Conservation (phyloP, 1,284 basidiomycete genomes). For the Sanghuangporus weigelae region DNA sequence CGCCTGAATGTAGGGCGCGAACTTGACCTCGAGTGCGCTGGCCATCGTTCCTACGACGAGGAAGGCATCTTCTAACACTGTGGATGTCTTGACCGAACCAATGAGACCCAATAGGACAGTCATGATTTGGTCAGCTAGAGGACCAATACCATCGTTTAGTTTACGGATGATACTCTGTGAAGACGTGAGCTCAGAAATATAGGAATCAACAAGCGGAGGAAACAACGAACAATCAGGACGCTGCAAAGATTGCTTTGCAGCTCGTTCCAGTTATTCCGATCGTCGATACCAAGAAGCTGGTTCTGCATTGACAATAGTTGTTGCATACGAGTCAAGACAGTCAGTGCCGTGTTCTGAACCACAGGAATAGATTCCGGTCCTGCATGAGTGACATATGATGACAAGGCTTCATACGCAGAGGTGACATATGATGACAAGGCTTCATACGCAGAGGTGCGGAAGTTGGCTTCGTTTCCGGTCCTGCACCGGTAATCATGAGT, state of each 20-base stretch:
- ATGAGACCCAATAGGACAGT: constrained; percentile 86
- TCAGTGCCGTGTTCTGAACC: constrained; percentile 79
- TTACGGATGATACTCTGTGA: constrained; percentile 78
- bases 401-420: constrained; percentile 89
- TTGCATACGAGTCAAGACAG: constrained; percentile 87
- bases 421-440: constrained; percentile 86
- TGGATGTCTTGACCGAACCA: constrained; percentile 86
- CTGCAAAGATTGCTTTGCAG: constrained; percentile 95
- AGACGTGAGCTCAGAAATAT: constrained; percentile 8
- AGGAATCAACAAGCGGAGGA: neutral
- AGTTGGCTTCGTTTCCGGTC: constrained; percentile 85
- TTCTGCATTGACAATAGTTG: constrained; percentile 81
- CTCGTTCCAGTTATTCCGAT: constrained; percentile 99
- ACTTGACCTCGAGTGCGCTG: constrained; percentile 78
- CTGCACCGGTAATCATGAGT: constrained; percentile 33
- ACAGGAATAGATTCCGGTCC: constrained; percentile 78
- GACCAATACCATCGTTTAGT: constrained; percentile 79
- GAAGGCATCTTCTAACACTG: constrained; percentile 97
- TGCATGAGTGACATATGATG: constrained; percentile 80
- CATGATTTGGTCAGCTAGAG: constrained; percentile 94
- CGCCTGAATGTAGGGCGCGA: constrained; percentile 85
- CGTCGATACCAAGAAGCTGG: constrained; percentile 93
- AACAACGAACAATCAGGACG: constrained; percentile 65
- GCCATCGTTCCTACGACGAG: constrained; percentile 90
- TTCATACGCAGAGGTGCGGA: constrained; percentile 94